Conservation (phyloP, 163 green algal genomes). For the Smithsoniella earleae region DNA sequence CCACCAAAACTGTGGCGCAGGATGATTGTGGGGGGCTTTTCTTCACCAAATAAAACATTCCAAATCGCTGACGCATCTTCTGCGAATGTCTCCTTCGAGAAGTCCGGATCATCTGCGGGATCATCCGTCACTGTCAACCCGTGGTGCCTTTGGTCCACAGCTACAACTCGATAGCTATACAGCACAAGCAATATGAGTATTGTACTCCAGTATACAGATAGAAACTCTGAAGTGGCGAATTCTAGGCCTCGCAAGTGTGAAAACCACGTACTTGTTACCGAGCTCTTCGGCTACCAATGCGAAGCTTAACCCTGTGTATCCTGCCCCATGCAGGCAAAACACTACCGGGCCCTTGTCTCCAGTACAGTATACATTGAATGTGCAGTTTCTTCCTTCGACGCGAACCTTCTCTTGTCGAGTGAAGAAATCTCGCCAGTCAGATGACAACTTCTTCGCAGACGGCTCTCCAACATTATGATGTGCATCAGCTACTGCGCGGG, state of each 20-base stretch:
- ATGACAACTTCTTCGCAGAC: conserved; percentile 23
- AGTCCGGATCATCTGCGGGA: conserved; percentile 46
- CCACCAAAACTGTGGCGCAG: conserved; percentile 87
- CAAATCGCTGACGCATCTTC: conserved; percentile 36
- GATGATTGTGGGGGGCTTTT: conserved; percentile 52
- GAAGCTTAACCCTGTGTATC: conserved; percentile 81
- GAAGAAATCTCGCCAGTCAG: conserved; percentile 28
- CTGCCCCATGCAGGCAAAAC: conserved; percentile 76
- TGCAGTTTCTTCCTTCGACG: conserved; percentile 38
- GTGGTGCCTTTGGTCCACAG: conserved; percentile 71
- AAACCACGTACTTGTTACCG: conserved; percentile 48
- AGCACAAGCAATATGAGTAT: background rate
- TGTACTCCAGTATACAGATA: background rate
- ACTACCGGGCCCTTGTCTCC: conserved; percentile 55
- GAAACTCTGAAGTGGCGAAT: background rate
- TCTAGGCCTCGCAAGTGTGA: background rate
- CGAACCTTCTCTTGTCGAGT: background rate
- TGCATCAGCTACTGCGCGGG: conserved; percentile 7
- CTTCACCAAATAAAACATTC: conserved; percentile 36
- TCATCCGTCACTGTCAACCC: conserved; percentile 45
- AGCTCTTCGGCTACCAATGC: conserved; percentile 59
- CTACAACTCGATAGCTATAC: conserved; percentile 59
- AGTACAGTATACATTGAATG: conserved; percentile 62
- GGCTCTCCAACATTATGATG: conserved; percentile 1
- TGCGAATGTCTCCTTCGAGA: conserved; percentile 49